Percentiles rank a stretch among this genome's conserved stretches.
Conservation (phyloP, 2,329 filamentous ascomycete genomes). For the Tolypocladium album region DNA sequence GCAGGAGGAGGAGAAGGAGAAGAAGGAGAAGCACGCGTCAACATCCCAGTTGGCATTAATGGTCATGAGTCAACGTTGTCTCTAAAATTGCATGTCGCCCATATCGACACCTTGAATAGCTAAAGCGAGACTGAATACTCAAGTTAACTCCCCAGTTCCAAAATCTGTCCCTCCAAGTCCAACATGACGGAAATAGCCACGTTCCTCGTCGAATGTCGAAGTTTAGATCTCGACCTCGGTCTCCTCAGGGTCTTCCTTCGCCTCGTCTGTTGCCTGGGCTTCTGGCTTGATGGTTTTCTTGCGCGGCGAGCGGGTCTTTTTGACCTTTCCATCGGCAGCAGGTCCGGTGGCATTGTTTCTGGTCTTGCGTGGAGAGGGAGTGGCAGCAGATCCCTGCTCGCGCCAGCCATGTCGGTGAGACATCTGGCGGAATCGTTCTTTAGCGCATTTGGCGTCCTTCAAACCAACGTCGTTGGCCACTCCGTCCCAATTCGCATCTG, state of each 20-base stretch:
- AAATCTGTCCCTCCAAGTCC: too few relatives aligned
- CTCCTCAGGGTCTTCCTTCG: constrained; percentile 7
- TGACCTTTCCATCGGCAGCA: constrained; percentile 14
- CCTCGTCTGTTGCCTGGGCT: constrained; percentile 1
- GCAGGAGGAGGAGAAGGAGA: background rate
- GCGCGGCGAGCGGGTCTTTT: constrained; percentile 19
- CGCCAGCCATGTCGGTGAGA: constrained; percentile 29
- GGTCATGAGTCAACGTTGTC: background rate
- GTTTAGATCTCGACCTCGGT: background rate
- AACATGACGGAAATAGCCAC: background rate
- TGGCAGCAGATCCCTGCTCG: constrained; percentile 6
- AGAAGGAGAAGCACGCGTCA: background rate
- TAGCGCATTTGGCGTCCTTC: constrained; percentile 30
- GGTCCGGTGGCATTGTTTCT: constrained; percentile 6
- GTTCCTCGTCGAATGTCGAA: background rate
- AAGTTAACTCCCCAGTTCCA: background rate
- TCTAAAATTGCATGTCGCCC: background rate
- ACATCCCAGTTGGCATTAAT: background rate
- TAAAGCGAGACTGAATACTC: too few relatives aligned
- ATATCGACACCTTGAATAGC: background rate
- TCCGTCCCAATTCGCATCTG: constrained; percentile 28
- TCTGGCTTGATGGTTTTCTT: constrained; percentile 17
- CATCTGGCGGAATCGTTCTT: constrained; percentile 29
- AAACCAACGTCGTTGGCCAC: constrained; percentile 25
- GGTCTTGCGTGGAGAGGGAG: constrained; percentile 17